Conservation (phyloP, 2,329 filamentous ascomycete genomes). For the Ophiostoma sp. region DNA sequence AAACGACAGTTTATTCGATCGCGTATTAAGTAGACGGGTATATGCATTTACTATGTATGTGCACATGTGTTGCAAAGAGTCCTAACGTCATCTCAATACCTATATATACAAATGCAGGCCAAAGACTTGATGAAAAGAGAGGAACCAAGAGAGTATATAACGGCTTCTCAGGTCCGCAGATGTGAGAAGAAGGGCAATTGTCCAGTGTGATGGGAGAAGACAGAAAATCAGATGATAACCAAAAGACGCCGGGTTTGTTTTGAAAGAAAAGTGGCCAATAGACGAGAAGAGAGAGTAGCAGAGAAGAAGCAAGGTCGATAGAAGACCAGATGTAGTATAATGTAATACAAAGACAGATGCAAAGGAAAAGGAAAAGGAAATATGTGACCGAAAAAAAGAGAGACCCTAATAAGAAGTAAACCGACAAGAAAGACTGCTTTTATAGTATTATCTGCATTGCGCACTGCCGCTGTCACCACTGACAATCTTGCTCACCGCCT, state of each 20-base stretch:
- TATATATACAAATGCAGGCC: not conserved
- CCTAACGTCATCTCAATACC: not conserved
- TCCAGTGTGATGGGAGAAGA: not conserved
- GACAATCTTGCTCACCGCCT: conserved; percentile 65
- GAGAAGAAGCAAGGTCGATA: not conserved
- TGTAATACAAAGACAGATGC: not conserved
- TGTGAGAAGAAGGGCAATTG: not conserved
- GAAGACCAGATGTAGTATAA: not conserved
- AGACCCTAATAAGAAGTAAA: not conserved
- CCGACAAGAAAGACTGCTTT: not conserved
- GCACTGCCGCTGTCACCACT: conserved; percentile 27
- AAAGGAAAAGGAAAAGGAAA: not conserved
- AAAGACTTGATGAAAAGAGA: not conserved
- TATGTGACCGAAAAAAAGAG: not conserved
- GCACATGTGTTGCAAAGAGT: not conserved
- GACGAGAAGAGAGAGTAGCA: not conserved
- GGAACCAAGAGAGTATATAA: not conserved
- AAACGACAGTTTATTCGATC: not conserved
- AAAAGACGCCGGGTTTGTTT: conserved; percentile 6
- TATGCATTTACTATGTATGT: too few relatives aligned
- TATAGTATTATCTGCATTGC: conserved; percentile 23
- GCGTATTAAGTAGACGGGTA: not conserved
- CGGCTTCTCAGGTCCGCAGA: not conserved
- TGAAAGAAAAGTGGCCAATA: not conserved
- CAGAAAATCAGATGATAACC: not conserved